Conservation (phyloP, 768 basidiomycete species). For the Pleurotus citrinopileatus region DNA sequence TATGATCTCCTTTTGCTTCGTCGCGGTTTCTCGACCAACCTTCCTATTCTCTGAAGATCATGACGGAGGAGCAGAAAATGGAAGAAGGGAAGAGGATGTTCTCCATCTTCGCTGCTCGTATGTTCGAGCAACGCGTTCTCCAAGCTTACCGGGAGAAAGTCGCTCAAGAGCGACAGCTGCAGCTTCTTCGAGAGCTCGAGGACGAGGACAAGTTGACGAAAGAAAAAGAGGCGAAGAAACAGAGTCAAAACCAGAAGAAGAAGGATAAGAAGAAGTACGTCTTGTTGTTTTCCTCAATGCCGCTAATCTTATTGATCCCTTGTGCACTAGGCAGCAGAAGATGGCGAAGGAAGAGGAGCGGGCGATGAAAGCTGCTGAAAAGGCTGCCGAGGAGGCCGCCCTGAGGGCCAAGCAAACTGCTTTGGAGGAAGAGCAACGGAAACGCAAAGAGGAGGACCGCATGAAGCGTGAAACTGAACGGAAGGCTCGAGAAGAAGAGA, state of each 20-base stretch:
- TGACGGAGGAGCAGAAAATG: conserved; percentile 98
- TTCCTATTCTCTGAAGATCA: conserved; percentile 38
- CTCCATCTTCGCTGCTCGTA: conserved; percentile 97
- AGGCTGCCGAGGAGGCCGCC: conserved; percentile 83
- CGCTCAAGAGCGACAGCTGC: conserved; percentile 91
- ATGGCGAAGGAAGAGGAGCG: conserved; percentile 90
- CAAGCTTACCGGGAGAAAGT: conserved; percentile 96
- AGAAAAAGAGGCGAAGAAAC: conserved; percentile 91
- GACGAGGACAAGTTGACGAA: conserved; percentile 87
- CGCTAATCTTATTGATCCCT: conserved; percentile 6
- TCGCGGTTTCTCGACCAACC: neutral
- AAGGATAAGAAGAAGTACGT: conserved; percentile 89
- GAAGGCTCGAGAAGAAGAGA: conserved; percentile 82
- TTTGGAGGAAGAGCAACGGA: conserved; percentile 76
- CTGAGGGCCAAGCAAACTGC: conserved; percentile 71
- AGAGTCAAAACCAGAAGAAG: conserved; percentile 98
- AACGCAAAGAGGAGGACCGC: conserved; percentile 88
- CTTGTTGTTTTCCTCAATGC: conserved; percentile 10
- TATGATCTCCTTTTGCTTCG: conserved; percentile 19
- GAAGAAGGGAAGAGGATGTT: conserved; percentile 99
- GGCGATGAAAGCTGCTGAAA: conserved; percentile 78
- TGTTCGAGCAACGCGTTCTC: conserved; percentile 98
- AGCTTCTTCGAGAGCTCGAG: conserved; percentile 91
- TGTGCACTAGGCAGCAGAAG: conserved; percentile 73
- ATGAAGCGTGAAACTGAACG: conserved; percentile 69